A percentile compares a stretch with the other conserved stretches of the same genome.
Evolutionary conservation across 805 yeast genomes (phyloP).

Genomic region (Monosporozyma yasuniensis): DNA sequence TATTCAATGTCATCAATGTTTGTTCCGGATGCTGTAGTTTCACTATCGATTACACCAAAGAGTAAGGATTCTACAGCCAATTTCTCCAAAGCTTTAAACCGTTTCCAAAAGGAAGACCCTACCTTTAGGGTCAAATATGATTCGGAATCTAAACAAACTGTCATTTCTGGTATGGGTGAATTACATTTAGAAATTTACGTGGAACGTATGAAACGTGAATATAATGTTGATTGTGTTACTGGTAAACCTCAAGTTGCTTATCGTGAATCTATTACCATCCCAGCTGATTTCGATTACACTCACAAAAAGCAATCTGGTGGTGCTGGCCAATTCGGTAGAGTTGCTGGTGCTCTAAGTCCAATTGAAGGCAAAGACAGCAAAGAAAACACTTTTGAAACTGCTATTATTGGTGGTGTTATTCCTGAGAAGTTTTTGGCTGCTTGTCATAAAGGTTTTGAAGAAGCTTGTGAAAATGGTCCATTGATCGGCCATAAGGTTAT

Average conservation of each 20-base stretch:
- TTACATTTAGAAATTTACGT: constrained; percentile 94
- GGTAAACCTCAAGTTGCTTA: constrained; percentile 98
- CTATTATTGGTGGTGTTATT: constrained; percentile 93
- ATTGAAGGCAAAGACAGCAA: constrained; percentile 31
- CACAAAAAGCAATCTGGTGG: constrained; percentile 99
- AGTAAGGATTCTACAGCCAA: constrained; percentile 69
- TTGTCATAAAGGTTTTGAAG: constrained; percentile 92
- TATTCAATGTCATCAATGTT: constrained; percentile 96
- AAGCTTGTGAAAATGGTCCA: constrained; percentile 92
- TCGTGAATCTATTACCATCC: constrained; percentile 76
- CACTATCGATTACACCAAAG: constrained; percentile 82
- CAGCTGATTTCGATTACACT: constrained; percentile 79
- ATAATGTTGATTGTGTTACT: constrained; percentile 87
- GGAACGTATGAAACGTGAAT: constrained; percentile 96
- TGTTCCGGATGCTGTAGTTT: constrained; percentile 98
- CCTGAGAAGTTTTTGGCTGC: constrained; percentile 91
- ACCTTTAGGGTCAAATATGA: constrained; percentile 92
- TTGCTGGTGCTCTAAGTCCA: constrained; percentile 71
- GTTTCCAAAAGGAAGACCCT: constrained; percentile 98
- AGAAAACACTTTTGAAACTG: constrained; percentile 51
- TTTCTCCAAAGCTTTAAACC: constrained; percentile 92
- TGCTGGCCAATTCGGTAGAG: constrained; percentile 98
- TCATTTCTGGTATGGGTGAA: constrained; percentile 96
- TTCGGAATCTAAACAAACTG: constrained; percentile 82
- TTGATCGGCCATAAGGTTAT: constrained; percentile 88